Evolutionary conservation across 208 protist genomes (phyloP), one percentile per base, ranked within the genome.

Genomic region (Novymonas esmeraldas): DNA sequence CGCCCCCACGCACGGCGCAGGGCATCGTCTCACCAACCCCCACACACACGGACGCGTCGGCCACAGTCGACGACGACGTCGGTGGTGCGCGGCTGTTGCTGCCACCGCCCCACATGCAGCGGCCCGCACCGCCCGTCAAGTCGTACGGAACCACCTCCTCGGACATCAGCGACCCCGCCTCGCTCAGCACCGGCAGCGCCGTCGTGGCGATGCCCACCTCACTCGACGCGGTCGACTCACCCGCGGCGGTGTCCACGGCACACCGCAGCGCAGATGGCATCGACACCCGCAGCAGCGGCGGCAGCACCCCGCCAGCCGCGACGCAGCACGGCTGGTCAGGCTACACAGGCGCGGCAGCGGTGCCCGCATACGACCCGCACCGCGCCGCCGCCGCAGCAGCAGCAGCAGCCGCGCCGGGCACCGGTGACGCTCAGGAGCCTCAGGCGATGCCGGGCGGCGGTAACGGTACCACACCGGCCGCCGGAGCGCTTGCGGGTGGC

Each of bases 81-180:
- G 57, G 66, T 20, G 11, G 18, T 48, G 26, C 46, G 11, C 66
- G 49, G 39, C 52, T 59, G 36, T 49, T 60, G 39, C 57, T 41
- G 45, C 57, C 0, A n/a, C 46, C 14, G 28, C 41, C 11, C n/a
- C 2, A 18, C 0, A 16, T 6, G 29, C 48, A 4, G 9, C 50
- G 10, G 22, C 20, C 13, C 9, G 3, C n/a, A n/a, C n/a, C n/a
- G n/a, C n/a, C n/a, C 13, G 24, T 46, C 20, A 72, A 72, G 66
- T 60, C 49, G 7, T 72, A 72, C 58, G 66, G 66, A 10, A 61
- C 56, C 24, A 65, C 59, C 22, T 34, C 66, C 6, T 65, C 56
- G 2, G 57, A 64, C 34, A 16, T 36, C 20, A 65, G 57, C 49
- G 58, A 64, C 58, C 49, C 41, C 41, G n/a, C 0, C 57, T 38